phyloP scores from a whole-genome alignment of 805 yeast species.

The Sporopachydermia lactativora region DNA sequence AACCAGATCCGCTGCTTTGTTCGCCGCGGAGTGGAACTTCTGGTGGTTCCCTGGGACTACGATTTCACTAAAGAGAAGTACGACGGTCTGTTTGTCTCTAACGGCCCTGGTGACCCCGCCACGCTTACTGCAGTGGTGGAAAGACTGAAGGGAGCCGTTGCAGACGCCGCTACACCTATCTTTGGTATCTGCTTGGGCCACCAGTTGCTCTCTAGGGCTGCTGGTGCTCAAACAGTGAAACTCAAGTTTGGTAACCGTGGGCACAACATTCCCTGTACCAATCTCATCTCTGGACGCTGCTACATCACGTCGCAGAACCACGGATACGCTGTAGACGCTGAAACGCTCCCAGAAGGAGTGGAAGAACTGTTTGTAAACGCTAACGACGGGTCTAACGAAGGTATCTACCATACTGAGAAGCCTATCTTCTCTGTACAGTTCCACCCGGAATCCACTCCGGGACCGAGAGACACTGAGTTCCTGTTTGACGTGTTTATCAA shows the following conservation, averaged over 20 bases:
- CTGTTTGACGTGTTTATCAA: constrained; percentile 86
- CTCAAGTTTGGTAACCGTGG: constrained; percentile 98
- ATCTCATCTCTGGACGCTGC: constrained; percentile 82
- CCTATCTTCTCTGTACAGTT: constrained; percentile 97
- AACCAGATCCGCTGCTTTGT: constrained; percentile 97
- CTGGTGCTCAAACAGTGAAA: constrained; percentile 87
- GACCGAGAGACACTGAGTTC: constrained; percentile 98
- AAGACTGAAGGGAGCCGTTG: constrained; percentile 42
- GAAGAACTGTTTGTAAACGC: constrained; percentile 89
- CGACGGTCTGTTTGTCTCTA: constrained; percentile 92
- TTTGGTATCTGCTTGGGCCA: constrained; percentile 99
- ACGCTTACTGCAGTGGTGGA: constrained; percentile 57
- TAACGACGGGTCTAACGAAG: constrained; percentile 96
- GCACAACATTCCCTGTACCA: constrained; percentile 94
- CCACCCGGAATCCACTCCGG: constrained; percentile 99
- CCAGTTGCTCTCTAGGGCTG: constrained; percentile 87
- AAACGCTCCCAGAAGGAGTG: constrained; percentile 70
- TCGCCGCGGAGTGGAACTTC: constrained; percentile 87
- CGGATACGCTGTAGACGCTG: constrained; percentile 90
- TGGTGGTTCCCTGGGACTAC: constrained; percentile 92
- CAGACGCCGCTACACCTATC: constrained; percentile 65
- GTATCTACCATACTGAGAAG: constrained; percentile 78
- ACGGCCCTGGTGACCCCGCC: constrained; percentile 99
- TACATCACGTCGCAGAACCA: constrained; percentile 98
- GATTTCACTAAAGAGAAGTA: constrained; percentile 69